Evolutionary conservation across 2,329 filamentous ascomycete genomes (phyloP).

Genomic region (Aspergillus aculeatinus): DNA sequence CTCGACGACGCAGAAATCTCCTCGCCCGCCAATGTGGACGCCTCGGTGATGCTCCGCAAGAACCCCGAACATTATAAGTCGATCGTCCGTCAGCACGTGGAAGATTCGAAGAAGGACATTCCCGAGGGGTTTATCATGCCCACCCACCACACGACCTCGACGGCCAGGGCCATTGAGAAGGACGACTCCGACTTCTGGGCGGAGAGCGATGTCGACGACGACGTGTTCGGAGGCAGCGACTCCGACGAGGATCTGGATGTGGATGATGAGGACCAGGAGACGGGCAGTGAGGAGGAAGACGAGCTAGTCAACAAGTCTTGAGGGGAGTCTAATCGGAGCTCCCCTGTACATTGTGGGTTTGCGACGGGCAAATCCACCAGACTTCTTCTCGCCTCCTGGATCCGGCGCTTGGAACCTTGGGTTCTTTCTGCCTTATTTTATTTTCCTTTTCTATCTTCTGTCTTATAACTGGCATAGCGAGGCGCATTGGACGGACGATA

Average conservation of each 20-base stretch:
- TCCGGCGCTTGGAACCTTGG: background rate
- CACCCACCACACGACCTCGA: conserved; percentile 56
- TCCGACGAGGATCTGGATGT: conserved; percentile 50
- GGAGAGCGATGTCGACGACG: conserved; percentile 68
- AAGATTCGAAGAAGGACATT: conserved; percentile 73
- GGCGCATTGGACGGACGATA: background rate
- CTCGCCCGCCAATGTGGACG: conserved; percentile 93
- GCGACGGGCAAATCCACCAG: background rate
- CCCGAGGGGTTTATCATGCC: conserved; percentile 81
- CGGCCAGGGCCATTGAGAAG: conserved; percentile 58
- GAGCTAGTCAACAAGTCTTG: background rate
- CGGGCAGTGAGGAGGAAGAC: conserved; percentile 55
- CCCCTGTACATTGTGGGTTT: background rate
- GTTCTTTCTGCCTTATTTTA: background rate
- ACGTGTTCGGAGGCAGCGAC: conserved; percentile 76
- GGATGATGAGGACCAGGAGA: conserved; percentile 44
- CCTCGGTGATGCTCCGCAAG: conserved; percentile 80
- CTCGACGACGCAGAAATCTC: conserved; percentile 92
- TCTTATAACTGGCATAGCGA: background rate
- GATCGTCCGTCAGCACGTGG: conserved; percentile 68
- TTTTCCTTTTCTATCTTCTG: background rate
- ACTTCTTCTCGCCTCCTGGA: background rate
- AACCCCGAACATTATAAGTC: conserved; percentile 67
- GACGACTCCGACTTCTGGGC: conserved; percentile 78
- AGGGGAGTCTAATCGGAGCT: background rate